Percentiles rank a stretch among this genome's conserved stretches.
These are phyloP conservation scores for Scenedesmus sp. DNA, from an alignment of 163 green algal genomes.

Conservation along the genomic window DNA sequence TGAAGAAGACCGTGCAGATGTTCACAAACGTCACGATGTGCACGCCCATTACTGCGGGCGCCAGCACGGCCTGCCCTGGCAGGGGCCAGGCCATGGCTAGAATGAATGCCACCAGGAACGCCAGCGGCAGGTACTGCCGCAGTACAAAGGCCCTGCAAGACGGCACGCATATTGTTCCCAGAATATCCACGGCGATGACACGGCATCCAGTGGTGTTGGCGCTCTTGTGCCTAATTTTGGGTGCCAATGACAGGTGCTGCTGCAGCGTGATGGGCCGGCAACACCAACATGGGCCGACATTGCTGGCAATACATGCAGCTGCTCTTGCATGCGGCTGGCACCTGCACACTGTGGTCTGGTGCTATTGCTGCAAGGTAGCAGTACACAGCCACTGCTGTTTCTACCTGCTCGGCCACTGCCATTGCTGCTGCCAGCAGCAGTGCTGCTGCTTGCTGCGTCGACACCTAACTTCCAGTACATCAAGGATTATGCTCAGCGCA, in stretches of 20 bases:
- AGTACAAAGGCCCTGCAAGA: not conserved
- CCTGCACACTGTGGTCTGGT: too few relatives aligned
- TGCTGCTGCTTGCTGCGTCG: not conserved
- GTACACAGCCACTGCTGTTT: not conserved
- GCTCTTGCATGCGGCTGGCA: not conserved
- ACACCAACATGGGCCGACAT: not conserved
- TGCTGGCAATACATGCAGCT: not conserved
- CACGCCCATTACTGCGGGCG: not conserved
- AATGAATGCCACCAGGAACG: conserved; percentile 22
- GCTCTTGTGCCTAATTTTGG: too few relatives aligned
- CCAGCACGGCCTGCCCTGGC: not conserved
- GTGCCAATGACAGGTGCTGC: not conserved
- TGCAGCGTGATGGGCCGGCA: not conserved
- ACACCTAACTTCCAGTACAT: not conserved
- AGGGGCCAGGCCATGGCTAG: conserved; percentile 9
- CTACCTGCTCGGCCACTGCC: not conserved
- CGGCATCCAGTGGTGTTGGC: too few relatives aligned
- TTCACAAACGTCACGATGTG: conserved; percentile 28
- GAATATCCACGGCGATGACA: not conserved
- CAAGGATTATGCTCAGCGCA: not conserved
- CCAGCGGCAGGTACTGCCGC: conserved; percentile 7
- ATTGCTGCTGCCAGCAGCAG: not conserved
- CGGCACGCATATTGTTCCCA: not conserved
- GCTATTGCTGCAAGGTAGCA: not conserved
- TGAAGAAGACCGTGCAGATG: conserved; percentile 30